Evolutionary conservation across 495 filamentous ascomycete genomes (phyloP).

Genomic region (Penicillium ochrochloron): DNA sequence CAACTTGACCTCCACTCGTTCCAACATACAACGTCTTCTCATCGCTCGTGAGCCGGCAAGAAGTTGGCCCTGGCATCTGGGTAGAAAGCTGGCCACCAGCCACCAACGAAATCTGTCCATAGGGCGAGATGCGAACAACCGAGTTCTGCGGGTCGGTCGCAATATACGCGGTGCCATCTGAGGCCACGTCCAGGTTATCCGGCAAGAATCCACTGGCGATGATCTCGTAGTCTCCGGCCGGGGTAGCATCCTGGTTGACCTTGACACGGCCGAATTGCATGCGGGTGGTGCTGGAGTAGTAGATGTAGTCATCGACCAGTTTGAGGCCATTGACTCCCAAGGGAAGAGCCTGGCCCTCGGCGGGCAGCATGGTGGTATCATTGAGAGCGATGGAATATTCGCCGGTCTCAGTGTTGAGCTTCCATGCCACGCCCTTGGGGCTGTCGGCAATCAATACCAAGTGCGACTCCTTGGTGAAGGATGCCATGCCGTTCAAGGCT

Average conservation of each 20-base stretch:
- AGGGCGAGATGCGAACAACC: slow-evolving; percentile 31
- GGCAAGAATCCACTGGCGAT: slow-evolving; percentile 36
- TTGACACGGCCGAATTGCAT: slow-evolving; percentile 40
- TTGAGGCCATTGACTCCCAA: slow-evolving; percentile 49
- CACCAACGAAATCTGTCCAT: slow-evolving; percentile 32
- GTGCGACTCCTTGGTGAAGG: slow-evolving; percentile 29
- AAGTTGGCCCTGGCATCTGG: slow-evolving; percentile 33
- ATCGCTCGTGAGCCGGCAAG: slow-evolving; percentile 29
- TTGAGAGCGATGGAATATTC: slow-evolving; percentile 37
- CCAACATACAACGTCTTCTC: slow-evolving; percentile 35
- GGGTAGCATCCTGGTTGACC: slow-evolving; percentile 31
- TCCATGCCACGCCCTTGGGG: slow-evolving; percentile 38
- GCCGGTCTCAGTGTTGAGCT: slow-evolving; percentile 37
- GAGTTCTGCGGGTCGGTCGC: slow-evolving; percentile 38
- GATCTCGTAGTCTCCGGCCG: slow-evolving; percentile 34
- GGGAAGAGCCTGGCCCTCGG: slow-evolving; percentile 25
- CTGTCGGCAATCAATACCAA: slow-evolving; percentile 49
- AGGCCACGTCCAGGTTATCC: slow-evolving; percentile 40
- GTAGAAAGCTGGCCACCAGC: slow-evolving; percentile 35
- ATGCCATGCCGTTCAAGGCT: slow-evolving; percentile 47
- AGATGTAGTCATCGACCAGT: slow-evolving; percentile 36
- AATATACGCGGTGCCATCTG: slow-evolving; percentile 45
- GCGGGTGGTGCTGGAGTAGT: slow-evolving; percentile 44
- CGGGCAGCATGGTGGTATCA: slow-evolving; percentile 32
- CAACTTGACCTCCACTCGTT: slow-evolving; percentile 35